phyloP scores from a whole-genome alignment of 164 flowering plant species.

The Santalum album region DNA sequence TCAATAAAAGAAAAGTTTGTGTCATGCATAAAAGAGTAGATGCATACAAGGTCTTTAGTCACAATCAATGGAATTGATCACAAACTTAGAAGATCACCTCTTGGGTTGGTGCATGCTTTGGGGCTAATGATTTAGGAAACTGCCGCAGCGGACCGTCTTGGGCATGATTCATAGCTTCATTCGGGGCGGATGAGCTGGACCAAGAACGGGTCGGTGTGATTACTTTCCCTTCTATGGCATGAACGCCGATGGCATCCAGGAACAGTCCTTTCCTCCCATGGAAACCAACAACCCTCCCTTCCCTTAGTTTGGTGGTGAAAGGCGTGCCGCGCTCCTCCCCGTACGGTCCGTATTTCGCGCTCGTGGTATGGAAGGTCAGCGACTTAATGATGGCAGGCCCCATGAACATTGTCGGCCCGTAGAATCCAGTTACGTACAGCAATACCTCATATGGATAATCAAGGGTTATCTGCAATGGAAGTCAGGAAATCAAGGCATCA shows the following conservation, averaged over 20 bases:
- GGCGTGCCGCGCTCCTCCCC: constrained; percentile 69
- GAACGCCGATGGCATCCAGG: constrained; percentile 68
- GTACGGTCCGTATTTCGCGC: constrained; percentile 59
- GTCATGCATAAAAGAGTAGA: too few species aligned
- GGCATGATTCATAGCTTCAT: background rate
- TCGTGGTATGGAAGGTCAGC: constrained; percentile 69
- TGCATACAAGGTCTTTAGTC: too few species aligned
- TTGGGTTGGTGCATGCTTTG: background rate
- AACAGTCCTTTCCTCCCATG: constrained; percentile 69
- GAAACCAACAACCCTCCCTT: constrained; percentile 67
- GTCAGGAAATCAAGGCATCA: too few species aligned
- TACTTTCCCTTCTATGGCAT: constrained; percentile 46
- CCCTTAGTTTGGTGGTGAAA: constrained; percentile 35
- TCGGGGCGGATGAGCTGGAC: background rate
- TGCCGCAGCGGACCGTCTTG: background rate
- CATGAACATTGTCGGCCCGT: constrained; percentile 51
- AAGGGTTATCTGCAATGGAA: constrained; percentile 43
- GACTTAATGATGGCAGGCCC: constrained; percentile 70
- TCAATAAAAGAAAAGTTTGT: too few species aligned
- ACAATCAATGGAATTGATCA: too few species aligned
- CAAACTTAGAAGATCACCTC: background rate
- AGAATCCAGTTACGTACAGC: constrained; percentile 59
- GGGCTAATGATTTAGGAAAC: background rate
- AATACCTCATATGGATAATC: constrained; percentile 65
- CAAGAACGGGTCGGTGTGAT: background rate